Base-by-base conservation (phyloP, 177 flowering plant species). In the Telopea speciosissima region DNA sequence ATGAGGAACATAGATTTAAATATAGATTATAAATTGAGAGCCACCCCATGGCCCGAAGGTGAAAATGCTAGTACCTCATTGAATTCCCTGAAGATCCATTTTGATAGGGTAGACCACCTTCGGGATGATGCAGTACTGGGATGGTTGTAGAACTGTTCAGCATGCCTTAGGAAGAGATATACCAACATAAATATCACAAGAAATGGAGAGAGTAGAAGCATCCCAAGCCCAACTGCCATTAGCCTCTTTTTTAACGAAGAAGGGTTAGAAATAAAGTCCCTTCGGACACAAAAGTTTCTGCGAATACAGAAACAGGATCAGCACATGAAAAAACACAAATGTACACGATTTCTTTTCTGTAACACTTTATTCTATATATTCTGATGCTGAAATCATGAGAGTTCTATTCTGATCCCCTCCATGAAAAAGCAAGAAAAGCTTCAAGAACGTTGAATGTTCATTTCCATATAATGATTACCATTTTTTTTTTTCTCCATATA, bases 91-190 rank as follows among this genome's bases (percentile, higher is more conserved):
- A 93, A 89, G 21, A 91, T 89, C 98, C 99, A 96, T 75, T 80
- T 93, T 68, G 99, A 88, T 79, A 96, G 84, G 81, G 90, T 96
- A 63, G 99, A 96, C 99, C 99, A 96, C 74, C 93, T 84, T 74
- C 93, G 83, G 63, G 97, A 89, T 70, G 95, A 93, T 72, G 95
- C 99, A 2, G 88, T 89, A 75, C 93, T 93, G 65, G 99, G 99
- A 79, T 93, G 93, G 70, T 96, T 89, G 76, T 91, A 96, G 72
- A 96, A 90, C 68, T 91, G 92, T 73, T 93, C 98, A 58, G 99
- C 99, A 77, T 96, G 97, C 81, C 91, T 89, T 81, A 96, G 73
- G 77, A 96, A 96, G 73, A 87, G 90, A 81, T 87, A 91, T 9
- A 91, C 97, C 80, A 93, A 78, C 95, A 93, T 90, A 79, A 91